Percentiles rank a stretch among this genome's conserved stretches.
Conservation (phyloP, 805 yeast genomes). For the Lachancea meyersii region DNA sequence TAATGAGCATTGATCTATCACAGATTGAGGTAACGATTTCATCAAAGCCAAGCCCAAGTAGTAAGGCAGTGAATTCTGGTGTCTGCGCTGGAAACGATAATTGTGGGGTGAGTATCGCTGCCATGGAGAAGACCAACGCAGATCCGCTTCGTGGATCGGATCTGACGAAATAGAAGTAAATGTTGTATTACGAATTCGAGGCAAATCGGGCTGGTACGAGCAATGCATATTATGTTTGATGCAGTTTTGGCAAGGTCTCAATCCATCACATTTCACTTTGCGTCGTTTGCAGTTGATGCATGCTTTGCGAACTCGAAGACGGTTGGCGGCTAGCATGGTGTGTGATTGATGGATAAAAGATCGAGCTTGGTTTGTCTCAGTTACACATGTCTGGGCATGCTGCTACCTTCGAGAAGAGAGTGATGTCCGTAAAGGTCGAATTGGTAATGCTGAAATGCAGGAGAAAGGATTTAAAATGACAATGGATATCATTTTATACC, state of each 20-base stretch:
- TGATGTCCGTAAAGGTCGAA: no score
- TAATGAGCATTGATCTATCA: slow-evolving; percentile 31
- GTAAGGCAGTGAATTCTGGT: slow-evolving; percentile 38
- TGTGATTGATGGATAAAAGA: no score
- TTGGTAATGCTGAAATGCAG: no score
- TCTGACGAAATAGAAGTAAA: not conserved
- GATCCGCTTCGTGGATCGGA: not conserved
- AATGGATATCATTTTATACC: not conserved
- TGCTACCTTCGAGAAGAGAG: no score
- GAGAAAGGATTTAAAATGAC: not conserved
- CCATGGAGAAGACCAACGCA: slow-evolving; percentile 18
- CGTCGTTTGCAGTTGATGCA: slow-evolving; percentile 22
- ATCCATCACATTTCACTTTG: slow-evolving; percentile 39
- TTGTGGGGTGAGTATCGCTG: slow-evolving; percentile 35
- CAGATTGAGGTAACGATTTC: slow-evolving; percentile 32
- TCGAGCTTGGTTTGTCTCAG: no score
- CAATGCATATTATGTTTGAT: slow-evolving; percentile 39
- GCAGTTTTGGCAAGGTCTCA: slow-evolving; percentile 43
- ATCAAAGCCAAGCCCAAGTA: slow-evolving; percentile 35
- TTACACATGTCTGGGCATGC: no score
- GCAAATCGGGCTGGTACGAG: slow-evolving; percentile 19
- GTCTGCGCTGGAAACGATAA: slow-evolving; percentile 44
- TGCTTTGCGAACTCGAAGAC: slow-evolving; percentile 21
- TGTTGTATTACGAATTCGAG: not conserved
- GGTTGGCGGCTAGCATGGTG: not conserved